Conservation (phyloP, 1,139 yeast species). For the Debaryomyces udenii region DNA sequence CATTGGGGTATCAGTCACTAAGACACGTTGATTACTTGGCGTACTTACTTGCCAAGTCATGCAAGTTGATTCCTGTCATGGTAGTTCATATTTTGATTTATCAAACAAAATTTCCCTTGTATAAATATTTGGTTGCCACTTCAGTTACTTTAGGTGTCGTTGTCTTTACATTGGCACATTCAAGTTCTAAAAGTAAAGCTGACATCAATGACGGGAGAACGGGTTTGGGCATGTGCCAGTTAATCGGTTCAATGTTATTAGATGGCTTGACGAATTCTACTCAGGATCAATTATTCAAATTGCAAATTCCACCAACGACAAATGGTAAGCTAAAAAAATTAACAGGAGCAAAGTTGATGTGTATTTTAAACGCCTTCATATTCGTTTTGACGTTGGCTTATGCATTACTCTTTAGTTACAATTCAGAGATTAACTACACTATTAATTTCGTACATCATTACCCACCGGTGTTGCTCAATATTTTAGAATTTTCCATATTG, state of each 20-base stretch:
- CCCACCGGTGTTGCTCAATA: constrained; percentile 55
- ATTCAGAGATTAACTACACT: constrained; percentile 53
- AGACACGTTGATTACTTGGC: constrained; percentile 86
- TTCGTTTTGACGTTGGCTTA: constrained; percentile 42
- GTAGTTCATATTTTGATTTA: constrained; percentile 76
- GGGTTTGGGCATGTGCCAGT: constrained; percentile 59
- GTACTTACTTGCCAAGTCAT: constrained; percentile 84
- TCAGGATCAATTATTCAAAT: constrained; percentile 79
- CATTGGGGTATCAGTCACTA: constrained; percentile 74
- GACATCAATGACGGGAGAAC: constrained; percentile 44
- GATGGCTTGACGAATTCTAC: constrained; percentile 95
- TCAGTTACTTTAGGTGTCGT: constrained; percentile 82
- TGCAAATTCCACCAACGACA: constrained; percentile 17
- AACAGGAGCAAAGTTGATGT: constrained; percentile 84
- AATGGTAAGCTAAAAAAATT: constrained; percentile 18
- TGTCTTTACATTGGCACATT: constrained; percentile 63
- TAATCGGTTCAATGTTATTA: constrained; percentile 66
- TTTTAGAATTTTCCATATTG: constrained; percentile 68
- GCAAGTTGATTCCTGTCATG: constrained; percentile 93
- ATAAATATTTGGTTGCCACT: constrained; percentile 77
- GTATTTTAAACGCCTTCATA: constrained; percentile 69
- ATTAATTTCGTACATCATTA: constrained; percentile 44
- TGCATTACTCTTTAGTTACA: constrained; percentile 44
- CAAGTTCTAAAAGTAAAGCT: constrained; percentile 19
- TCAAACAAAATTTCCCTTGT: constrained; percentile 68